Base-by-base conservation (phyloP, 2,329 filamentous ascomycete genomes). In the Ophiognomonia clavigignenti-juglandacearum region DNA sequence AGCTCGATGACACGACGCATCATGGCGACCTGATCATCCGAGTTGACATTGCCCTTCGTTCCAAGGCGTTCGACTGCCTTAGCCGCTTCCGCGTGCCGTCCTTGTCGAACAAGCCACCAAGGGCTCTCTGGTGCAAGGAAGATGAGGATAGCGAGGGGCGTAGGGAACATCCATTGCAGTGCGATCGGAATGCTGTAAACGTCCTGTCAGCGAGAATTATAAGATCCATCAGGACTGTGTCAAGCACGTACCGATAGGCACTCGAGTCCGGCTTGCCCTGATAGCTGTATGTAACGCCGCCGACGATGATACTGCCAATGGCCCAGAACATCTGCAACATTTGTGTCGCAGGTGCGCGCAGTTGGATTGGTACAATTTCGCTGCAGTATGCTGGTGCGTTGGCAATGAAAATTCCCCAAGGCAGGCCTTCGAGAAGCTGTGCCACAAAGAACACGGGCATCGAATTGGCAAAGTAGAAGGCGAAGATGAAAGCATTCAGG, bases 301-400 rank as follows among this genome's bases (percentile, higher is more conserved):
- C 74, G 20, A 83, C 80, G 48, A 83, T 79, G 59, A 83, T 83
- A 29, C 64, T 61, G 22, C 79, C 80, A 57, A 83, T 76, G 16
- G 78, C 74, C 79, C 79, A 83, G 66, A 78, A 80, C 78, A 83
- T 82, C 64, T 83, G 80, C 62, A 83, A 56, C 73, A 78, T 83
- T 63, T 78, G 74, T 3, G 80, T 83, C 4, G 71, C 72, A 18
- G 77, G 73, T 44, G 74, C 80, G 60, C 79, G 65, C 45, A 84
- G 63, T 57, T 66, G 65, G 43, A 83, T 70, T 1, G 80, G 80
- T 3, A 80, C 77, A 47, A 84, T 80, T 60, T 84, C 80, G 57
- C 64, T 65, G 62, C 73, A 78, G 66, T 83, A 84, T 6, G 80
- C 80, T 1, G 80, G 80, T 4, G 80, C 73, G 59, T 82, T 82